Evolutionary conservation across 2,329 filamentous ascomycete species (phyloP), one percentile per base, ranked within the genome.

Genomic region (Hypoxylon sp.): DNA sequence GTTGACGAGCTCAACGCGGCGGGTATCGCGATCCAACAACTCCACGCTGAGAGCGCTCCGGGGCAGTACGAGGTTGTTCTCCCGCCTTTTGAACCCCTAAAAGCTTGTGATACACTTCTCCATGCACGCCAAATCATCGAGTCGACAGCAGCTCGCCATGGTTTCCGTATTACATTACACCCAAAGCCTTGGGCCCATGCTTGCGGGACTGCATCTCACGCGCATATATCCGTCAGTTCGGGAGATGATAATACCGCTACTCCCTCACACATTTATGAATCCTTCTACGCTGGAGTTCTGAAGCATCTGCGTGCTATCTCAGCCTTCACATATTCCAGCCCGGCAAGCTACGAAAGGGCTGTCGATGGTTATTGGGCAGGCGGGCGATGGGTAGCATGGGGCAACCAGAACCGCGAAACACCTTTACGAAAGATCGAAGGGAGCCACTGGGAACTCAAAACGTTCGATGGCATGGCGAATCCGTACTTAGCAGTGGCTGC

Each of bases 11-110:
- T 41, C 14, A 7, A 19, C 7, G n/a, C 6, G n/a, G 38, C 38
- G n/a, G 38, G n/a, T n/a, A 41, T 41, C 38, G n/a, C 38, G n/a
- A 41, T 41, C 38, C 38, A 41, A n/a, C 38, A 41, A 41, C 38
- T 41, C 38, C 38, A 41, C n/a, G 38, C 38, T 41, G 38, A 41
- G 38, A 41, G 38, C 38, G 38, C 38, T n/a, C 38, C 38, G 6
- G 38, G 38, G 5, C 38, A 41, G n/a, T 41, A 41, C 14, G 38
- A 41, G 38, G 19, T 41, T 3, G 38, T 41, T n/a, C 38, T 41
- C n/a, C 38, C 38, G 14, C 38, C 38, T 1, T 41, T 41, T 19
- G 38, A 41, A 41, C 38, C 38, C 6, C n/a, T 41, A 19, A 41
- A 41, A n/a, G 38, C 38, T 6, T 41, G 38, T 41, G 38, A 41